These are phyloP conservation scores for Boletus sp. DNA, from an alignment of 768 basidiomycete genomes.

Conservation along the genomic window DNA sequence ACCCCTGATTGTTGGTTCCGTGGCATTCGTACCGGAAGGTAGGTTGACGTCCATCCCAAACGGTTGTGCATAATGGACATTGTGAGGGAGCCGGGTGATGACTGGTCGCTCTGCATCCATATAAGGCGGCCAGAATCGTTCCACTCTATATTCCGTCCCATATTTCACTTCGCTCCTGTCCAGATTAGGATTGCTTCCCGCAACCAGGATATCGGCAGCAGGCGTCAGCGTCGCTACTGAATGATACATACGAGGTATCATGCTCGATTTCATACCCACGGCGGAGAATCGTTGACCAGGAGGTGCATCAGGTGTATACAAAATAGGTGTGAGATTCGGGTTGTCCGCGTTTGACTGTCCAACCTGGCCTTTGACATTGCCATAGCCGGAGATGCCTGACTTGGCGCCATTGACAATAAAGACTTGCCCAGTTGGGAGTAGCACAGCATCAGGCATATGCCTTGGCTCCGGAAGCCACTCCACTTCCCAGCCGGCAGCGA, in stretches of 20 bases:
- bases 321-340: slow-evolving; percentile 63
- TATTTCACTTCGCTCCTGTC: slow-evolving; percentile 72
- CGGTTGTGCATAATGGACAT: slow-evolving; percentile 45
- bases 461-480: slow-evolving; percentile 75
- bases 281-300: slow-evolving; percentile 57
- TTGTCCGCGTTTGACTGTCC: slow-evolving; percentile 79
- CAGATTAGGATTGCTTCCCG: slow-evolving; percentile 82
- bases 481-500: slow-evolving; percentile 66
- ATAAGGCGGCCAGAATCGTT: slow-evolving; percentile 84
- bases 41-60: slow-evolving; percentile 45
- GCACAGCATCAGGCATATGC: slow-evolving; percentile 77
- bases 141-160: slow-evolving; percentile 86
- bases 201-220: slow-evolving; percentile 68
- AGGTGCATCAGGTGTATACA: slow-evolving; percentile 62
- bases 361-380: slow-evolving; percentile 65
- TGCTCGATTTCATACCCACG: slow-evolving; percentile 57
- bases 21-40: slow-evolving; percentile 36
- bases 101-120: slow-evolving; percentile 60
- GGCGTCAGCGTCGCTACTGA: slow-evolving; percentile 82
- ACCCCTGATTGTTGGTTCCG: slow-evolving; percentile 51
- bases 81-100: slow-evolving; percentile 36
- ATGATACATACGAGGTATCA: slow-evolving; percentile 76
- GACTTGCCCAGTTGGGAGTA: slow-evolving; percentile 74
- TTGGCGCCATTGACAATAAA: slow-evolving; percentile 76
- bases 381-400: slow-evolving; percentile 75